Percentiles rank a stretch among this genome's conserved stretches.
Evolutionary conservation across 1,284 basidiomycete genomes (phyloP).

Genomic region (Puccinia polysora): DNA sequence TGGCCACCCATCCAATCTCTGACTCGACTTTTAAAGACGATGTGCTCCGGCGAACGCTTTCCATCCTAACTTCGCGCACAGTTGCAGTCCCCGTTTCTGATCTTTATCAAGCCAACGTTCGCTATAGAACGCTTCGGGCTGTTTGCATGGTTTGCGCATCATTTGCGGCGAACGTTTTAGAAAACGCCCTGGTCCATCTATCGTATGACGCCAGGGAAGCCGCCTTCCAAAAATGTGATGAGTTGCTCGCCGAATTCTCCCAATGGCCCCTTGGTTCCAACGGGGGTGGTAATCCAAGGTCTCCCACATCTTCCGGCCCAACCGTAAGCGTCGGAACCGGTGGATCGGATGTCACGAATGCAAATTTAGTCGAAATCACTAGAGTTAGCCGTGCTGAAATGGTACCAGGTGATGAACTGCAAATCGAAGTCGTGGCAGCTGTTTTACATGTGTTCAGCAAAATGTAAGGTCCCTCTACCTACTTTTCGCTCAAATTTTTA

Average conservation of each 20-base stretch:
- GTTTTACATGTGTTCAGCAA: conserved; percentile 73
- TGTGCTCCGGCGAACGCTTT: conserved; percentile 69
- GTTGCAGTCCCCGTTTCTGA: conserved; percentile 65
- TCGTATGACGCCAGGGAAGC: conserved; percentile 84
- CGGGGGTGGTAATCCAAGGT: conserved; percentile 53
- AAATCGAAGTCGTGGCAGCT: conserved; percentile 81
- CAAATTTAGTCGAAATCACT: conserved; percentile 73
- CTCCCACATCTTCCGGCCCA: conserved; percentile 47
- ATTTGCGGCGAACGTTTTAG: conserved; percentile 91
- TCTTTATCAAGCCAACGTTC: conserved; percentile 67
- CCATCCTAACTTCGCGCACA: conserved; percentile 75
- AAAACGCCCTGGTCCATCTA: conserved; percentile 79
- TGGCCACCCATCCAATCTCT: conserved; percentile 92
- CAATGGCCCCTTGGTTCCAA: conserved; percentile 75
- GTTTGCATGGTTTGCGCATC: conserved; percentile 75
- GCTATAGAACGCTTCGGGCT: conserved; percentile 72
- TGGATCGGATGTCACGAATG: conserved; percentile 54
- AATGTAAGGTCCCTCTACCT: conserved; percentile 24
- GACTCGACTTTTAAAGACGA: conserved; percentile 82
- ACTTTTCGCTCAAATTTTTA: neutral
- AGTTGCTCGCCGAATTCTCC: conserved; percentile 80
- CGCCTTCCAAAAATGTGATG: conserved; percentile 84
- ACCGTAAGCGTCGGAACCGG: conserved; percentile 52
- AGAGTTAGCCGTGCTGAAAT: conserved; percentile 65
- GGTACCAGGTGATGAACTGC: conserved; percentile 61